phyloP scores from a whole-genome alignment of 2,329 filamentous ascomycete genomes.

The Pseudopyricularia javanii region DNA sequence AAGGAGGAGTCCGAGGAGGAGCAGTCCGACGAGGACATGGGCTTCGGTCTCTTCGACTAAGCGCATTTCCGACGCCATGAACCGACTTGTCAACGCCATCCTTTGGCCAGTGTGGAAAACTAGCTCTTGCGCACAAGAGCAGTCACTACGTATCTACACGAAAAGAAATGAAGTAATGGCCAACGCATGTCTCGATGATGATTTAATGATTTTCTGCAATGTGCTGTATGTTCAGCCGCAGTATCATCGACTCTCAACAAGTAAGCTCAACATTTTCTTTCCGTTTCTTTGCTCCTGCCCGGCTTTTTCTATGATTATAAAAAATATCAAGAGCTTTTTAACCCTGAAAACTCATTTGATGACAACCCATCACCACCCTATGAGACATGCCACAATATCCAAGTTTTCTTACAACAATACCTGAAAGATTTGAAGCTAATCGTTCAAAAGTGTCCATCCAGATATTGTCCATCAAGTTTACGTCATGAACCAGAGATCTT shows the following conservation, averaged over 20 bases:
- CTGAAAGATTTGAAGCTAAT: neutral
- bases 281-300: slow-evolving; percentile 5
- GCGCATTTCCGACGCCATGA: slow-evolving; percentile 1
- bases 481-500: too few relatives aligned
- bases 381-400: slow-evolving; percentile 30
- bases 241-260: slow-evolving; percentile 14
- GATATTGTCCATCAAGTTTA: too few relatives aligned
- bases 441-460: neutral
- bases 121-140: neutral
- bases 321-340: slow-evolving; percentile 53
- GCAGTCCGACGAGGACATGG: slow-evolving; percentile 53
- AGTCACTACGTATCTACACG: neutral
- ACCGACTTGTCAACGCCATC: neutral
- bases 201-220: slow-evolving; percentile 1
- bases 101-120: neutral
- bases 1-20: slow-evolving; percentile 55
- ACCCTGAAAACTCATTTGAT: slow-evolving; percentile 48
- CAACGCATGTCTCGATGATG: neutral
- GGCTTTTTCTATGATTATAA: slow-evolving; percentile 40
- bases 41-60: slow-evolving; percentile 62
- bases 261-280: slow-evolving; percentile 19
- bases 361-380: slow-evolving; percentile 45
- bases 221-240: neutral
- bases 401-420: slow-evolving; percentile 1
- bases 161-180: slow-evolving; percentile 1